phyloP scores from a whole-genome alignment of 2,329 filamentous ascomycete species.

The Fusarium longipes region DNA sequence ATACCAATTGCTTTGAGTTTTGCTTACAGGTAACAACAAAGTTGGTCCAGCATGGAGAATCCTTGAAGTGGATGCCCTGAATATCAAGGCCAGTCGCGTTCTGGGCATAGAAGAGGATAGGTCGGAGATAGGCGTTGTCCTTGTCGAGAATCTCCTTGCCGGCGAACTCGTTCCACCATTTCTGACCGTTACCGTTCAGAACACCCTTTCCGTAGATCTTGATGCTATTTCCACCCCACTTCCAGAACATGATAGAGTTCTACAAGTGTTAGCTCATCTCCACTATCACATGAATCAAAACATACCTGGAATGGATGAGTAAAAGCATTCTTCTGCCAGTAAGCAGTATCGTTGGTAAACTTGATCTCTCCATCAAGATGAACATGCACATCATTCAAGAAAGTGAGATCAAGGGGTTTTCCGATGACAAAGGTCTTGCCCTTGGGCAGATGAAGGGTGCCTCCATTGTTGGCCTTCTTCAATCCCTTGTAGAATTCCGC shows the following conservation, averaged over 20 bases:
- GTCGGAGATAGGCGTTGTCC: slow-evolving; percentile 66
- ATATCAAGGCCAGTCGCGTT: slow-evolving; percentile 69
- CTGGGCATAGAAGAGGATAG: slow-evolving; percentile 70
- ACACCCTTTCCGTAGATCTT: slow-evolving; percentile 68
- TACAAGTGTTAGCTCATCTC: neutral
- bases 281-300: accelerated
- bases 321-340: slow-evolving; percentile 58
- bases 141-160: slow-evolving; percentile 58
- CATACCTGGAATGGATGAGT: slow-evolving; percentile 53
- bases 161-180: slow-evolving; percentile 39
- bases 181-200: slow-evolving; percentile 16
- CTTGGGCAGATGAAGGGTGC: slow-evolving; percentile 65
- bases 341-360: slow-evolving; percentile 58
- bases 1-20: slow-evolving; percentile 60
- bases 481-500: slow-evolving; percentile 65
- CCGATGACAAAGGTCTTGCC: slow-evolving; percentile 68
- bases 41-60: slow-evolving; percentile 73
- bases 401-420: slow-evolving; percentile 68
- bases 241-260: slow-evolving; percentile 70
- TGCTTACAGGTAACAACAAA: slow-evolving; percentile 66
- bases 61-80: slow-evolving; percentile 68
- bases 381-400: slow-evolving; percentile 67
- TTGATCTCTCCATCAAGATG: slow-evolving; percentile 68
- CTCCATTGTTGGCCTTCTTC: slow-evolving; percentile 67
- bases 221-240: slow-evolving; percentile 71